Percentiles rank a stretch among this genome's conserved stretches.
phyloP scores from a whole-genome alignment of 75 land plant species.

The Pinus tabuliformis region DNA sequence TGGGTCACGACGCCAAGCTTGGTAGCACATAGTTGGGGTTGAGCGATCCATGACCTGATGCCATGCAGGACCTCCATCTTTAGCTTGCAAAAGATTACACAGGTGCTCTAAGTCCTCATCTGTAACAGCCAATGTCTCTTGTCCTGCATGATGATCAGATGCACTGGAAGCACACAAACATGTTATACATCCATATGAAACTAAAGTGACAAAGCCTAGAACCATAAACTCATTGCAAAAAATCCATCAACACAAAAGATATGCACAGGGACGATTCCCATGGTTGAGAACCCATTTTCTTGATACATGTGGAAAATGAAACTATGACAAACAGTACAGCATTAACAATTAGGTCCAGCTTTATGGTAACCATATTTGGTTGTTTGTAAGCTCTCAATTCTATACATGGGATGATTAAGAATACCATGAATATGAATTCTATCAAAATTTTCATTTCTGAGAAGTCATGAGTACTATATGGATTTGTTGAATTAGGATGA shows the following conservation, averaged over 20 bases:
- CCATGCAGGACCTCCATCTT: constrained; percentile 91
- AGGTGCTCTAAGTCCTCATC: constrained; percentile 45
- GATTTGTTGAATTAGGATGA: not conserved
- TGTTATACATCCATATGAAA: not conserved
- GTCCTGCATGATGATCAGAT: constrained; percentile 4
- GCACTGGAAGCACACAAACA: constrained; percentile 4
- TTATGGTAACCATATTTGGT: not conserved
- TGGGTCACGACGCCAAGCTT: constrained; percentile 92
- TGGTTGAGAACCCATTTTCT: not conserved
- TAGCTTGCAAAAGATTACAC: constrained; percentile 40
- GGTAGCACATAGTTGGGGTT: constrained; percentile 57
- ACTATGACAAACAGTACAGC: not conserved
- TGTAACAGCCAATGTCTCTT: constrained; percentile 17
- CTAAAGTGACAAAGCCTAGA: not conserved
- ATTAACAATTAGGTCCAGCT: not conserved
- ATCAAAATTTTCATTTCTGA: not conserved
- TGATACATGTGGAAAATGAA: not conserved
- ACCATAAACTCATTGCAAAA: not conserved
- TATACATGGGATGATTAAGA: not conserved
- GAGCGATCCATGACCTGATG: constrained; percentile 78
- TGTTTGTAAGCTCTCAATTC: not conserved
- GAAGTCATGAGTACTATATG: not conserved
- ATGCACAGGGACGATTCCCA: not conserved
- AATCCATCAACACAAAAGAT: not conserved
- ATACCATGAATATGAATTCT: not conserved